These are phyloP conservation scores for Nicotiana rustica DNA, from an alignment of 305 asterid genomes.

Conservation along the genomic window DNA sequence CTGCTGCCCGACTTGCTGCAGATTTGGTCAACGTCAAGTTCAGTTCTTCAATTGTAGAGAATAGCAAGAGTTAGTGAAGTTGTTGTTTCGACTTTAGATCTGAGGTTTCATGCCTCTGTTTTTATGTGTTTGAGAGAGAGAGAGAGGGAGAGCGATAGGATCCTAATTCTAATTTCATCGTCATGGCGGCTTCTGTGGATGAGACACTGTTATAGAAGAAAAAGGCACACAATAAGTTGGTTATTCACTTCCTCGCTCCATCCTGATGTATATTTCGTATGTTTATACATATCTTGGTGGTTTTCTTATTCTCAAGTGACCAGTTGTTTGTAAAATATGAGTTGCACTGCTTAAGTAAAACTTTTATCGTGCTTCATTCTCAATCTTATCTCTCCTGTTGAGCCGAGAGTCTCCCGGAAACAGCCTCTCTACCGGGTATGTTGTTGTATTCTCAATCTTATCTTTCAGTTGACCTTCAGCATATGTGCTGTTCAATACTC, in stretches of 20 bases:
- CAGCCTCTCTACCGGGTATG: no score
- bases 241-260: background rate
- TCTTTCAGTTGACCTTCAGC: no score
- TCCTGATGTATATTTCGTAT: background rate
- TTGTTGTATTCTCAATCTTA: no score
- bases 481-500: no score
- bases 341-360: no score
- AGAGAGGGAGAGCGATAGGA: background rate
- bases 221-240: background rate
- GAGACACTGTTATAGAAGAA: background rate
- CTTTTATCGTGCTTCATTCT: no score
- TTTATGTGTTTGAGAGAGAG: background rate
- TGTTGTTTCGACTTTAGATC: background rate
- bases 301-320: conserved; percentile 2
- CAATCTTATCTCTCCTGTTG: no score
- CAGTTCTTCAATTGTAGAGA: conserved; percentile 47
- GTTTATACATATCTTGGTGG: background rate
- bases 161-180: background rate
- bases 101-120: conserved; percentile 10
- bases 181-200: background rate
- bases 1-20: conserved; percentile 90
- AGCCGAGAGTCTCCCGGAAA: no score
- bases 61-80: conserved; percentile 36
- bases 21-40: conserved; percentile 61
- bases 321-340: conserved; percentile 22